phyloP scores from a whole-genome alignment of 2,329 filamentous ascomycete species.

The Alternaria burnsii region DNA sequence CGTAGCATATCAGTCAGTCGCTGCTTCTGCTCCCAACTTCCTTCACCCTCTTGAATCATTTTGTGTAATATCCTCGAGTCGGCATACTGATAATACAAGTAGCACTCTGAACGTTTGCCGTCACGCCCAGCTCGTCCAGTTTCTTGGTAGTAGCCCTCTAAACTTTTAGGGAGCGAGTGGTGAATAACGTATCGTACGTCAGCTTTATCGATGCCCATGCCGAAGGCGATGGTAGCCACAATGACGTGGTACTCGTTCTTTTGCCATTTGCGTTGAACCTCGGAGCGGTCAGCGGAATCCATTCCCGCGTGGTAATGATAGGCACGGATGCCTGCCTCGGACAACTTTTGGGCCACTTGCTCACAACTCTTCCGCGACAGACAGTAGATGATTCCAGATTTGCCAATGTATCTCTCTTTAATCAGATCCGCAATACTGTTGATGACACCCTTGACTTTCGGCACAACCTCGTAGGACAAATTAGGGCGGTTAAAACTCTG shows the following conservation, averaged over 20 bases:
- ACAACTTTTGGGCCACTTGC: slow-evolving; percentile 75
- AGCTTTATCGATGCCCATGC: slow-evolving; percentile 99
- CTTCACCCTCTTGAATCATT: slow-evolving; percentile 85
- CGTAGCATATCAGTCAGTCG: slow-evolving; percentile 86
- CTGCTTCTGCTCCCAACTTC: slow-evolving; percentile 79
- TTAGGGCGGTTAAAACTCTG: slow-evolving; percentile 99
- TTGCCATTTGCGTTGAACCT: slow-evolving; percentile 85
- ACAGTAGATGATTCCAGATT: slow-evolving; percentile 93
- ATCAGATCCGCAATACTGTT: slow-evolving; percentile 72
- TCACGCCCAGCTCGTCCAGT: slow-evolving; percentile 94
- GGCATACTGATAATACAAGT: slow-evolving; percentile 84
- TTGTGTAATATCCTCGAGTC: slow-evolving; percentile 78
- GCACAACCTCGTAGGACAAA: slow-evolving; percentile 82
- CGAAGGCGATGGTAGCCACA: slow-evolving; percentile 97
- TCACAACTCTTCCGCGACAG: slow-evolving; percentile 86
- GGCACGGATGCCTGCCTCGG: slow-evolving; percentile 72
- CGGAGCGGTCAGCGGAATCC: slow-evolving; percentile 70
- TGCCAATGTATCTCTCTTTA: slow-evolving; percentile 70
- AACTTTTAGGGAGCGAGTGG: slow-evolving; percentile 87
- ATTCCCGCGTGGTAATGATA: slow-evolving; percentile 88
- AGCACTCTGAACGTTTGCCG: slow-evolving; percentile 85
- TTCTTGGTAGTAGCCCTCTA: slow-evolving; percentile 98
- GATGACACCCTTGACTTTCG: slow-evolving; percentile 70
- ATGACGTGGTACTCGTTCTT: slow-evolving; percentile 81
- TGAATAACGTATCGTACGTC: slow-evolving; percentile 98